Evolutionary conservation across 2,329 filamentous ascomycete species (phyloP).

Genomic region (Reticulascus tulasneorum): DNA sequence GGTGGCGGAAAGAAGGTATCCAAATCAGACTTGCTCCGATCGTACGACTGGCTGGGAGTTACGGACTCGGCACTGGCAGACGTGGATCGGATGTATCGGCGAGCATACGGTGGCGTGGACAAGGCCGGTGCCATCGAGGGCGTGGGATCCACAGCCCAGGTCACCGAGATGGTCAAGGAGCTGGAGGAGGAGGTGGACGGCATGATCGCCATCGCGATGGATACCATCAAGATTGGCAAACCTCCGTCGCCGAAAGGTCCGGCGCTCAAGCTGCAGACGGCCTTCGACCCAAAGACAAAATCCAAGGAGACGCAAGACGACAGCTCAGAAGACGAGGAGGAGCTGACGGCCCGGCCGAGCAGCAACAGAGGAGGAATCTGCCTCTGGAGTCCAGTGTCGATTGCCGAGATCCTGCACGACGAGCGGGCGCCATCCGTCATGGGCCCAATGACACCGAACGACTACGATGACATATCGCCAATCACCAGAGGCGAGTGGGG

Average conservation of each 20-base stretch:
- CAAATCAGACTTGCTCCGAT: constrained; percentile 47
- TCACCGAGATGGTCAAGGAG: constrained; percentile 7
- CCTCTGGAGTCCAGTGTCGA: constrained; percentile 31
- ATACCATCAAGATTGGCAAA: constrained; percentile 8
- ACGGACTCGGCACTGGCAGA: constrained; percentile 46
- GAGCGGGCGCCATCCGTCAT: constrained; percentile 17
- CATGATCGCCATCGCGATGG: constrained; percentile 5
- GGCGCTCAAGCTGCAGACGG: constrained; percentile 39
- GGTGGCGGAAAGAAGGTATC: constrained; percentile 45
- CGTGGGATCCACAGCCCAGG: constrained; percentile 22
- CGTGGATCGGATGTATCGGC: constrained; percentile 53
- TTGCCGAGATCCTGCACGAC: constrained; percentile 39
- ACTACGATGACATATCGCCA: constrained; percentile 59
- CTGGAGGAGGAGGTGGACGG: constrained; percentile 5
- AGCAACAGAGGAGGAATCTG: constrained; percentile 19
- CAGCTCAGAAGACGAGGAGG: constrained; percentile 29
- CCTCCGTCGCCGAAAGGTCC: constrained; percentile 19
- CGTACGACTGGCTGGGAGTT: constrained; percentile 56
- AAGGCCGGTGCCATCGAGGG: constrained; percentile 42
- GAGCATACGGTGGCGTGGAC: constrained; percentile 49
- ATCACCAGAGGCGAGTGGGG: constrained; percentile 61
- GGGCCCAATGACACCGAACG: constrained; percentile 54
- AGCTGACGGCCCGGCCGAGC: constrained; percentile 33
- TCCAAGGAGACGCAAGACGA: constrained; percentile 10
- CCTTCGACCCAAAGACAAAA: constrained; percentile 24